phyloP scores from a whole-genome alignment of 2,329 filamentous ascomycete genomes.

The Colletotrichum liaoningense region DNA sequence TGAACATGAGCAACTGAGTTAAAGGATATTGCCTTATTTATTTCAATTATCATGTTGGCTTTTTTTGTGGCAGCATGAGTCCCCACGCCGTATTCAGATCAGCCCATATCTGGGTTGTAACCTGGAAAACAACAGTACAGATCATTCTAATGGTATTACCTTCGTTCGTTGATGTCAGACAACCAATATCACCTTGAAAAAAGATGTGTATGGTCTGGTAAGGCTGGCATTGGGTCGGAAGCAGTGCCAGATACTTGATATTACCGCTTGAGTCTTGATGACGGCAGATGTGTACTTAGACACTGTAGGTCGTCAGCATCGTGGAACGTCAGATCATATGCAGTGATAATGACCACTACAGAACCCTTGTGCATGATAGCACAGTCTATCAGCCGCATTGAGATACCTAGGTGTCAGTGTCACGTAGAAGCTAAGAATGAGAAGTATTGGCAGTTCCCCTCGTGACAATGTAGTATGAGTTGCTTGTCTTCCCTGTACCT shows the following conservation, averaged over 20 bases:
- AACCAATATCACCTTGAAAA: not conserved
- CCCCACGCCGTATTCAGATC: too few relatives aligned
- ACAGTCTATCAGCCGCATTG: not conserved
- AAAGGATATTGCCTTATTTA: too few relatives aligned
- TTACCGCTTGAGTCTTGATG: not conserved
- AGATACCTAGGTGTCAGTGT: not conserved
- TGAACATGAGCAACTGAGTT: too few relatives aligned
- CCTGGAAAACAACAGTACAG: too few relatives aligned
- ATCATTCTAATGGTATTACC: not conserved
- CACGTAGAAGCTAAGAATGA: too few relatives aligned
- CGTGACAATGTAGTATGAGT: too few relatives aligned
- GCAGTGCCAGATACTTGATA: not conserved
- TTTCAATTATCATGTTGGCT: too few relatives aligned
- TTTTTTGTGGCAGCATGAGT: too few relatives aligned
- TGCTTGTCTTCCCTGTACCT: too few relatives aligned
- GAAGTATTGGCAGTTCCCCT: too few relatives aligned
- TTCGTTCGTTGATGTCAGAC: not conserved
- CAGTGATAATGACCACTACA: too few relatives aligned
- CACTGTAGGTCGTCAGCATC: not conserved
- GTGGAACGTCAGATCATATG: not conserved
- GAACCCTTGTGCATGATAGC: not conserved
- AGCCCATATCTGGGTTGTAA: too few relatives aligned
- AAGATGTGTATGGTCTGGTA: not conserved
- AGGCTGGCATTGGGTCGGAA: not conserved
- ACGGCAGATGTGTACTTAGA: not conserved